Evolutionary conservation across 2,329 filamentous ascomycete genomes (phyloP).

Genomic region (Periconia digitata): DNA sequence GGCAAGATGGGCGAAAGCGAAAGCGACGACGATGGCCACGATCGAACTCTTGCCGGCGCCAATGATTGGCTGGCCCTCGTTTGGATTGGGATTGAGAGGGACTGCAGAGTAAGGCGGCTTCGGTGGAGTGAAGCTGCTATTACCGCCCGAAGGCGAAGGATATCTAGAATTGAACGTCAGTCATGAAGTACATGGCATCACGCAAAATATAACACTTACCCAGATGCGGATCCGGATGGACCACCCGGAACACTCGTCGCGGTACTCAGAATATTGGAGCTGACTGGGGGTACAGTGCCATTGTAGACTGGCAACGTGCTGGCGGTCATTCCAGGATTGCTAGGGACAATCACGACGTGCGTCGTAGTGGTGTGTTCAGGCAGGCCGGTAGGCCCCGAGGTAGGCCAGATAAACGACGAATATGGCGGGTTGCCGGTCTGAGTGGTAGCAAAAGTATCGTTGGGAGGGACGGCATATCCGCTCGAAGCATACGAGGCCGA

Average conservation of each 20-base stretch:
- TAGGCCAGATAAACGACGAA: too few relatives aligned
- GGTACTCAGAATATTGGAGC: conserved; percentile 18
- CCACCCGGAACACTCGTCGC: conserved; percentile 19
- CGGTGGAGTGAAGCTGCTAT: conserved; percentile 25
- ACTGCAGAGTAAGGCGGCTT: conserved; percentile 26
- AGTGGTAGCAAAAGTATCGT: not conserved
- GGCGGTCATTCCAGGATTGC: conserved; percentile 22
- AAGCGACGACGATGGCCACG: conserved; percentile 27
- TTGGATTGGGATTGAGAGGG: conserved; percentile 28
- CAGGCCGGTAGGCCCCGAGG: too few relatives aligned
- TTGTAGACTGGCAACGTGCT: conserved; percentile 13
- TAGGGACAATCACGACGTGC: conserved; percentile 29
- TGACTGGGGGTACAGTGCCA: conserved; percentile 6
- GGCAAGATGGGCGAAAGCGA: conserved; percentile 30
- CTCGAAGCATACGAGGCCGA: not conserved
- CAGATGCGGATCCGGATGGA: conserved; percentile 30
- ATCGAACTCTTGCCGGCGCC: conserved; percentile 26
- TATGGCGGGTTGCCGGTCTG: too few relatives aligned
- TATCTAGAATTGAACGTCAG: conserved; percentile 6
- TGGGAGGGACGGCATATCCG: not conserved
- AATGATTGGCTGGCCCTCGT: conserved; percentile 20
- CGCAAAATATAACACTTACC: conserved; percentile 16
- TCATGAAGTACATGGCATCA: not conserved
- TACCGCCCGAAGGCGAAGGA: conserved; percentile 6
- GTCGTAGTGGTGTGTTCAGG: conserved; percentile 18